phyloP scores from a whole-genome alignment of 2,329 filamentous ascomycete genomes.

The Aspergillus sojae region DNA sequence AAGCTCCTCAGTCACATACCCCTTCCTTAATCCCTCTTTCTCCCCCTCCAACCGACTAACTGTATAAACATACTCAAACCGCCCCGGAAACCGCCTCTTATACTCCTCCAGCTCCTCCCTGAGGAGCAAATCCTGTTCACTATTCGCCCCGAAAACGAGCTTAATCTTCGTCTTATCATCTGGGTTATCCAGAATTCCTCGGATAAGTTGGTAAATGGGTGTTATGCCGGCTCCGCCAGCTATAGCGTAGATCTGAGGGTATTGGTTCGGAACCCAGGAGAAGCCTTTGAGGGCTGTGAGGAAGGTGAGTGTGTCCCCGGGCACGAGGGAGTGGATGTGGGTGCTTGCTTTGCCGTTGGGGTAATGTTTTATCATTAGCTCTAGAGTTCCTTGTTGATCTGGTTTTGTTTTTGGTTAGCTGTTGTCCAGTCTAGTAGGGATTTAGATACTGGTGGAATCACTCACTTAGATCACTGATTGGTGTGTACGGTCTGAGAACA shows the following conservation, averaged over 20 bases:
- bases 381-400: constrained; percentile 62
- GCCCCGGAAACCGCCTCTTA: constrained; percentile 53
- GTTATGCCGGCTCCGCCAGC: constrained; percentile 75
- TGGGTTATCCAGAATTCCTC: constrained; percentile 64
- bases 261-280: constrained; percentile 54
- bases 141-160: constrained; percentile 68
- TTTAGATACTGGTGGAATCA: constrained; percentile 7
- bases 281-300: constrained; percentile 58
- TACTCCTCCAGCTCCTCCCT: constrained; percentile 58
- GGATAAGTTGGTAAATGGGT: constrained; percentile 67
- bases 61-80: constrained; percentile 62
- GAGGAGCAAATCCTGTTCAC: constrained; percentile 64
- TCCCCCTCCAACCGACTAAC: constrained; percentile 50
- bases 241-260: constrained; percentile 63
- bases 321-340: constrained; percentile 66
- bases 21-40: constrained; percentile 46
- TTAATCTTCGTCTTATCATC: constrained; percentile 65
- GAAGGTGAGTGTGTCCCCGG: constrained; percentile 64
- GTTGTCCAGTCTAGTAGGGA: background rate
- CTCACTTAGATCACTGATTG: constrained; percentile 57
- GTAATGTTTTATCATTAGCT: constrained; percentile 70
- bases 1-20: constrained; percentile 61
- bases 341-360: constrained; percentile 65
- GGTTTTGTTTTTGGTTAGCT: constrained; percentile 1
- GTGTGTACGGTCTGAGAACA: constrained; percentile 67